Percentiles rank a stretch among this genome's conserved stretches.
phyloP scores from a whole-genome alignment of 2,329 filamentous ascomycete genomes.

The Phoma sp. region DNA sequence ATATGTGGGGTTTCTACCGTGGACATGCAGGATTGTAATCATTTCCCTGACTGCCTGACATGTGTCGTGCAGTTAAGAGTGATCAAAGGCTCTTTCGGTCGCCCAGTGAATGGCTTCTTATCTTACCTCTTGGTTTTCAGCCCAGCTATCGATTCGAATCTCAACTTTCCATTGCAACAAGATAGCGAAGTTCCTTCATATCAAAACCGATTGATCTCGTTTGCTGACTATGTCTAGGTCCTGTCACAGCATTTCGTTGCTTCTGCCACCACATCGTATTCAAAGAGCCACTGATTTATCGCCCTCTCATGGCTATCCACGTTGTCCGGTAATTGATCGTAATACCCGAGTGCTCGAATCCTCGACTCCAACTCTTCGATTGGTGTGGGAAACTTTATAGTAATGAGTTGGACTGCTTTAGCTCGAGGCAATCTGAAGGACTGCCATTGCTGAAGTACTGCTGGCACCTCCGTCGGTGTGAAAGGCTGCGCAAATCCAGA shows the following conservation, averaged over 20 bases:
- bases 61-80: neutral
- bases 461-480: neutral
- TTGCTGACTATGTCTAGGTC: neutral
- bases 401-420: conserved; percentile 6
- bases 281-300: conserved; percentile 1
- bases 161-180: too few species aligned
- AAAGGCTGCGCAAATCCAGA: neutral
- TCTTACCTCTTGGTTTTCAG: neutral
- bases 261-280: conserved; percentile 2
- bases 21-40: too few species aligned
- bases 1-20: too few species aligned
- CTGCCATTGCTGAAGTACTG: neutral
- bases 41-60: neutral
- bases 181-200: too few species aligned
- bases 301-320: conserved; percentile 4
- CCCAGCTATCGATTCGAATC: neutral
- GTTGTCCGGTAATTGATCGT: neutral
- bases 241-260: neutral
- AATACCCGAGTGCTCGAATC: neutral
- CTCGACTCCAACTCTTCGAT: neutral
- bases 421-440: conserved; percentile 2
- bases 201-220: neutral
- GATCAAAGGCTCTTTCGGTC: neutral
- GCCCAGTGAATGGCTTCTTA: conserved; percentile 2
- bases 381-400: neutral